Evolutionary conservation across 495 filamentous ascomycete species (phyloP), one percentile per base, ranked within the genome.

Genomic region (Lasiosphaeris hirsuta): DNA sequence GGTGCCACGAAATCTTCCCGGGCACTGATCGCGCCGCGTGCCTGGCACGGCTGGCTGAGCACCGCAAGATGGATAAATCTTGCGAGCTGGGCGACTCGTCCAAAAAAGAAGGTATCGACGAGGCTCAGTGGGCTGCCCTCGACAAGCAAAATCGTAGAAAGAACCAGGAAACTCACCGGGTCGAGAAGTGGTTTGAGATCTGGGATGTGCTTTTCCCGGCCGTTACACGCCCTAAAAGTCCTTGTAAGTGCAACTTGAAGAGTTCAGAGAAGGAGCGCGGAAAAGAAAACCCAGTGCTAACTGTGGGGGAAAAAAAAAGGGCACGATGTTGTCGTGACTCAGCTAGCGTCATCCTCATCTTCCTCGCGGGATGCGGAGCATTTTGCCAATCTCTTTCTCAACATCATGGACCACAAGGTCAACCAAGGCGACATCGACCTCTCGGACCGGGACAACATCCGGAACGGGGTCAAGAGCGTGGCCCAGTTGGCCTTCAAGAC

Each of bases 141-240:
- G 64, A 67, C 36, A 63, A 59, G 43, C 61, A 67, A 39, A 67
- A 61, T 35, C 51, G 61, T 10, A 61, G 59, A 42, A 67, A 67
- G 58, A 66, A 66, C 36, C 61, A 64, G 39, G 64, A 67, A 34
- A 48, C 50, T 10, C 61, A 67, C 34, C 38, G 59, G 36, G 54
- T 67, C 9, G 64, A 64, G 55, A 67, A 67, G 51, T 67, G 64
- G 64, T 64, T 63, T 17, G 64, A 67, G 58, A 67, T 67, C 10
- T 67, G 64, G 64, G 64, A 63, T 36, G 61, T 67, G 10, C 46
- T 67, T 9, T 67, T 67, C 30, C 62, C 61, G 3, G 64, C 50
- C 13, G 53, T 55, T 8, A 17, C 39, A 10, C 46, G 61, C 1
- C 64, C 64, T 4, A 51, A 63, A 11, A 67, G 55, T 30, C 64